These are phyloP conservation scores for Euryodendron excelsum DNA, from an alignment of 148 eudicot species.

Conservation along the genomic window DNA sequence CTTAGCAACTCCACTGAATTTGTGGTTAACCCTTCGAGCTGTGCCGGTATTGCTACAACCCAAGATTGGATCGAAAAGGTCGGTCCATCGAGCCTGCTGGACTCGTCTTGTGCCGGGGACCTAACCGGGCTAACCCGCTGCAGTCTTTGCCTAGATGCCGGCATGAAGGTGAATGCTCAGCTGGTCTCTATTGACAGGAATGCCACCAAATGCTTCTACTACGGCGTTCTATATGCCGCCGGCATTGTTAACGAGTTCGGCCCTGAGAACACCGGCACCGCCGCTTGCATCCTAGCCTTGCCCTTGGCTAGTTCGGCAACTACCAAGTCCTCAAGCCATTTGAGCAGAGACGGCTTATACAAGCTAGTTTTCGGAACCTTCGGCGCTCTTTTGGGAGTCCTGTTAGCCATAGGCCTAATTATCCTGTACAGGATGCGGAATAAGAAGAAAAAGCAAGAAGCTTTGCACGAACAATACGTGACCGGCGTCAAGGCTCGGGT, in stretches of 20 bases:
- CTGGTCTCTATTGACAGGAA: conserved; percentile 46
- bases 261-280: conserved; percentile 41
- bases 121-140: conserved; percentile 44
- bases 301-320: conserved; percentile 30
- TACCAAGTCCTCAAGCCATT: conserved; percentile 7
- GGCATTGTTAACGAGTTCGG: conserved; percentile 53
- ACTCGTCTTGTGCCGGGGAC: conserved; percentile 50
- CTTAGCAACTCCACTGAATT: conserved; percentile 30
- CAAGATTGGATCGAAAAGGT: conserved; percentile 46
- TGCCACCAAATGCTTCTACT: conserved; percentile 58
- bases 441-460: conserved; percentile 35
- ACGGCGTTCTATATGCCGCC: conserved; percentile 54
- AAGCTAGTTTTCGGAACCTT: conserved; percentile 39
- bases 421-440: conserved; percentile 24
- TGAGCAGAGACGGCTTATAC: conserved; percentile 10
- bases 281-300: conserved; percentile 53
- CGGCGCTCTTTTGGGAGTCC: conserved; percentile 41
- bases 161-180: conserved; percentile 42
- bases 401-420: conserved; percentile 22
- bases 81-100: conserved; percentile 29
- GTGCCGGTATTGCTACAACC: conserved; percentile 49
- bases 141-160: conserved; percentile 59
- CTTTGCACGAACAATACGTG: conserved; percentile 41
- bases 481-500: conserved; percentile 41
- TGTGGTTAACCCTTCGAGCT: conserved; percentile 33